Base-by-base conservation (phyloP, 2,329 filamentous ascomycete species). In the Monilinia fructigena region DNA sequence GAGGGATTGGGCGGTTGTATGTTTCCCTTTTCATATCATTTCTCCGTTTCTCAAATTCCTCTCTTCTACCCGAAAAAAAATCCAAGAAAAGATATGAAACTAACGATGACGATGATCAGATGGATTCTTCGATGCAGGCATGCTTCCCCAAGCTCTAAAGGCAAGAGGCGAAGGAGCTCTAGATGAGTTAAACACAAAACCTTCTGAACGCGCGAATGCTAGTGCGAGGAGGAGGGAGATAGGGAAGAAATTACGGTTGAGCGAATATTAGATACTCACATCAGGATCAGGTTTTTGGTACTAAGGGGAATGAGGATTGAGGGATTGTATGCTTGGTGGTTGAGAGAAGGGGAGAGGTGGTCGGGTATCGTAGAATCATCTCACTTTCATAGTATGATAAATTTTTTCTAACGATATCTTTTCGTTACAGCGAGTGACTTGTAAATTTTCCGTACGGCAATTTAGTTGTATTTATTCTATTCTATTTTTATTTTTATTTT, bases 71-170 rank as follows among this genome's bases (percentile, higher is more conserved):
- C 28, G 26, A 42, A 23, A 35, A 42, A 16, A 11, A n/a, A 26
- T 52, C 6, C 12, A 42, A 42, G 16, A 61, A 11, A 5, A 4
- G n/a, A 11, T 23, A n/a, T 40, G 4, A 16, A 35, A 28, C 61
- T 63, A 55, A 63, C 14, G 5, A 10, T 47, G 6, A 10, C n/a
- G 6, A 26, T 20, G 26, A 42, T 72, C 75, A 97, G 93, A 97
- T 82, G 94, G 94, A 42, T 97, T 98, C 82, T 98, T 98, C 79
- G 94, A 98, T 76, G 93, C 94, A 0, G 94, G 94, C 18, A 96
- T 97, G 92, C 85, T 97, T 6, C 82, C 95, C 31, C 91, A 96
- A 77, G 92, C 93, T 1, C 86, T 97, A 67, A 93, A 93, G 76
- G 89, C 89, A 2, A 85, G 89, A 61, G 83, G 84, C 20, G 82